Conservation (phyloP, 768 basidiomycete species). For the Dentipellis fragilis region DNA sequence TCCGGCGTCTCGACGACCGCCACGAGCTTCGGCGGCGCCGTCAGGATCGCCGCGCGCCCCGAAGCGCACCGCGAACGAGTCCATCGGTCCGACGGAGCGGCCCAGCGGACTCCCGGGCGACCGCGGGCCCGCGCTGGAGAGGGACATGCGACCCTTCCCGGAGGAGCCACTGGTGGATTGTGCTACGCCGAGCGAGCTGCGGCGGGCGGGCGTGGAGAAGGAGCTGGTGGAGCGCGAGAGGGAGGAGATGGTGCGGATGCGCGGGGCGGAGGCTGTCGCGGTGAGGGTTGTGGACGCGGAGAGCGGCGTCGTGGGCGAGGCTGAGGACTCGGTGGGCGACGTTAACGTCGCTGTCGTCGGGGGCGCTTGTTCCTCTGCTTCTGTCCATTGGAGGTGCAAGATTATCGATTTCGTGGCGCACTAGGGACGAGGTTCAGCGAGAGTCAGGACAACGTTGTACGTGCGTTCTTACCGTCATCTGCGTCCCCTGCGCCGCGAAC, state of each 20-base stretch:
- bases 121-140: conserved; percentile 24
- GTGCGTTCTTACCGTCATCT: conserved; percentile 63
- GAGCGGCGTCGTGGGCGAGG: conserved; percentile 13
- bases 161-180: conserved; percentile 6
- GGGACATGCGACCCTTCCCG: neutral
- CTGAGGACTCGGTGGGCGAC: conserved; percentile 11
- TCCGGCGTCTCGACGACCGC: conserved; percentile 82
- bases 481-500: conserved; percentile 85
- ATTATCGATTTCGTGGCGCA: conserved; percentile 86
- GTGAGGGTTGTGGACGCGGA: conserved; percentile 7
- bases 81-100: conserved; percentile 18
- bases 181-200: conserved; percentile 18
- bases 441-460: no score
- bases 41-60: conserved; percentile 70
- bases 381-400: conserved; percentile 79
- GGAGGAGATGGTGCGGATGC: conserved; percentile 35
- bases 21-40: conserved; percentile 75
- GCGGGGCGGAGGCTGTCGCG: conserved; percentile 16
- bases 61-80: conserved; percentile 35
- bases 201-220: conserved; percentile 32
- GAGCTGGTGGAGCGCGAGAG: conserved; percentile 48
- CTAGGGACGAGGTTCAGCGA: conserved; percentile 25
- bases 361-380: conserved; percentile 34
- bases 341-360: conserved; percentile 7
- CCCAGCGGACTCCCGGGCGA: conserved; percentile 40